Evolutionary conservation across 2,329 filamentous ascomycete species (phyloP), one percentile per base, ranked within the genome.

Genomic region (Fusarium oxysporum): DNA sequence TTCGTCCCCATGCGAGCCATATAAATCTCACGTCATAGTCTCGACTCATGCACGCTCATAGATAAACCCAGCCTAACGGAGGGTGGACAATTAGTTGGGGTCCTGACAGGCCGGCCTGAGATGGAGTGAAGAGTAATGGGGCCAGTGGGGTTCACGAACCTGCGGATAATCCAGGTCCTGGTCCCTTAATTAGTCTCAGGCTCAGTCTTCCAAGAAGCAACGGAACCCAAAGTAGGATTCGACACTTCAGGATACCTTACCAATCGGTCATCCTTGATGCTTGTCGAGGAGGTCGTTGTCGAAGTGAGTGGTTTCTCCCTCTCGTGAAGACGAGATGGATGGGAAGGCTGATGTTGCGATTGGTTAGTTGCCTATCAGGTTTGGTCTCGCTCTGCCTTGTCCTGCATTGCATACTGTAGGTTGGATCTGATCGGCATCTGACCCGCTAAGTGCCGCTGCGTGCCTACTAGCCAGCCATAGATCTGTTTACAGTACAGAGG

Each of bases 391-490:
- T 38, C 54, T 45, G n/a, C 35, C 43, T n/a, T 63, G 40, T 50
- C 56, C 68, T 68, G 56, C 56, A 62, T 55, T 62, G 56, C 58
- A 63, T 45, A 32, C n/a, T 43, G 38, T 55, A 41, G 37, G 51
- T 60, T 61, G 57, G 51, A 71, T 72, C 70, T 62, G 48, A 70
- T 69, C 62, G 64, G 55, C 62, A 63, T 55, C 47, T 74, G 62
- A 68, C 65, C 71, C 65, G 60, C 63, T 61, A 70, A 76, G 68
- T 74, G 65, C 73, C 62, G 66, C 60, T 54, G 41, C 53, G 25
- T 38, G 33, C 40, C 64, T 60, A 30, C 23, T 30, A 16, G 16
- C 32, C 64, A 60, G 55, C 43, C 62, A 68, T 38, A n/a, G 53
- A 54, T 41, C 35, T 30, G 43, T 37, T 38, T 30, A 32, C 12